Base-by-base conservation (phyloP, 192 early-diverging fungal species). In the Coemansia javaensis region DNA sequence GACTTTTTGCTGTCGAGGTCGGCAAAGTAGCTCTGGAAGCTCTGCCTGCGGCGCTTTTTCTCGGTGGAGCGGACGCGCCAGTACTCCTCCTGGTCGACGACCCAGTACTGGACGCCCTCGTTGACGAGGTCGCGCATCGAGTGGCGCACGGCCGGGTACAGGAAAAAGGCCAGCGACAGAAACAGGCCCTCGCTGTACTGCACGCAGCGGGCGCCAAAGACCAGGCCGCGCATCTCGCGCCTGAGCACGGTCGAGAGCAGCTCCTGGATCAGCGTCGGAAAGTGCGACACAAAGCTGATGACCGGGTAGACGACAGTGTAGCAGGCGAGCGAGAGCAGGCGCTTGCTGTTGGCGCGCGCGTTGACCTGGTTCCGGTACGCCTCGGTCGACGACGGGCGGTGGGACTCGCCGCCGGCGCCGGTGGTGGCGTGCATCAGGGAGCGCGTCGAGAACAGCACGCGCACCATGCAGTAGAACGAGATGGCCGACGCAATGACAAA, bases 81-180 rank as follows among this genome's bases (percentile, higher is more conserved):
- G 22, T 47, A 74, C 39, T 74, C 70, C 32, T 74, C 70, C n/a
- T 74, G 70, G 30, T 74, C 70, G 20, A 74, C 32, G 7, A 74
- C 59, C 70, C 70, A 74, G 25, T 74, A 74, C 37, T 66, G 63
- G 10, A 74, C 59, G 13, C 63, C 63, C 32, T 47, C 30, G 27
- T 74, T 55, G 4, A 41, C 63, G 16, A 74, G 38, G 23, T 74
- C 70, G 31, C 70, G 63, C 0, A 66, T 63, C 15, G 70, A 74
- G 21, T 74, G 70, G 9, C 43, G 40, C 3, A 74, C 59, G 4
- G 70, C 70, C 1, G 70, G 70, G n/a, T 74, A 74, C 1, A 53
- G 17, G 31, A 74, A 74, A 31, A 74, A 74, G 7, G 63, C 41
- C 2, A 74, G 22, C 16, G 63, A 38, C 30, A 74, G 32, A 16